Evolutionary conservation across 2,329 filamentous ascomycete genomes (phyloP).

Genomic region (Fusarium sp.): DNA sequence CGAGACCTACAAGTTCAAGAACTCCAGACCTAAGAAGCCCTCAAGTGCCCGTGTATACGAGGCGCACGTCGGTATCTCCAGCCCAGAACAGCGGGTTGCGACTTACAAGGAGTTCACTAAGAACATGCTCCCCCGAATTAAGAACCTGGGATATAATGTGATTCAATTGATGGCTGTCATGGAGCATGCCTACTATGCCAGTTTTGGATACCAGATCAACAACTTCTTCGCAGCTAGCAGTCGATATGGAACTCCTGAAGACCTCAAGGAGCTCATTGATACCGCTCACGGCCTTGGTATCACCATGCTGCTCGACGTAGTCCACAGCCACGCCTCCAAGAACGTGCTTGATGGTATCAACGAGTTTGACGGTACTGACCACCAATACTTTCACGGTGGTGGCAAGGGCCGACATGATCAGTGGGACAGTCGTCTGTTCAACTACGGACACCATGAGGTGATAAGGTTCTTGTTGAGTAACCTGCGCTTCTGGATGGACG

Average conservation of each 20-base stretch:
- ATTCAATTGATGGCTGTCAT: constrained; percentile 99
- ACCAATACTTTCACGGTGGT: constrained; percentile 95
- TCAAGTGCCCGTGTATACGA: constrained; percentile 93
- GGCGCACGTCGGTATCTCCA: constrained; percentile 98
- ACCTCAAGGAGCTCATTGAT: constrained; percentile 96
- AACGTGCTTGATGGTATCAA: constrained; percentile 96
- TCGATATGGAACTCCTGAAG: constrained; percentile 92
- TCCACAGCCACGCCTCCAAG: constrained; percentile 98
- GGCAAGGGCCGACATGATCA: constrained; percentile 87
- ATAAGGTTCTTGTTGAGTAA: constrained; percentile 96
- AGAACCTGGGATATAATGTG: constrained; percentile 91
- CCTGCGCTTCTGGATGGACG: constrained; percentile 98
- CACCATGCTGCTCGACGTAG: constrained; percentile 91
- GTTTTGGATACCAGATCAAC: constrained; percentile 98
- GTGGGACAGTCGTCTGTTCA: constrained; percentile 97
- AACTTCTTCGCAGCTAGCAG: constrained; percentile 99
- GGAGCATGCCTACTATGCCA: constrained; percentile 99
- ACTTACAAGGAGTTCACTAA: constrained; percentile 98
- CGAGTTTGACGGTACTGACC: constrained; percentile 94
- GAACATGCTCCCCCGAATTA: constrained; percentile 92
- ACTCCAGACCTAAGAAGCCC: constrained; percentile 85
- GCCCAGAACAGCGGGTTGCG: constrained; percentile 86
- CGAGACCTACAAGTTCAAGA: constrained; percentile 87
- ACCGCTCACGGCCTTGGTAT: constrained; percentile 93
- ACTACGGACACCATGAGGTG: constrained; percentile 95